Conservation (phyloP, 1,284 basidiomycete genomes). For the Austroboletus sp. region DNA sequence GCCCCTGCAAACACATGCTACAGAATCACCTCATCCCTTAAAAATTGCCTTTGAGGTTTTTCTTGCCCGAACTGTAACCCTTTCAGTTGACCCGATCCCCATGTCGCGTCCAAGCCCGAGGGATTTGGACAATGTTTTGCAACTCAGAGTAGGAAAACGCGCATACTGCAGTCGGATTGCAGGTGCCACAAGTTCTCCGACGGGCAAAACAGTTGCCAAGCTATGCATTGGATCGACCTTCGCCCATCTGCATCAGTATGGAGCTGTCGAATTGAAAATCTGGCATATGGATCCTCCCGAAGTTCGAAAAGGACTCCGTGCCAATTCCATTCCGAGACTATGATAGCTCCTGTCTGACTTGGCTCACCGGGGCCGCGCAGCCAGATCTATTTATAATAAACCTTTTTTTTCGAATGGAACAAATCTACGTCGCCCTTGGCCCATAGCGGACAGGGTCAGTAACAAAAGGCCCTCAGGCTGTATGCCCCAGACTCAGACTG, state of each 20-base stretch:
- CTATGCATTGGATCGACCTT: no score
- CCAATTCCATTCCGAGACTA: not conserved
- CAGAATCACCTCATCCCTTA: no score
- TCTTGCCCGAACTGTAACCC: no score
- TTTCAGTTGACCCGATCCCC: no score
- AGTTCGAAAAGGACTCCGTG: not conserved
- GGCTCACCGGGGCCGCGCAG: not conserved
- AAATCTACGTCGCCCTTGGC: constrained; percentile 17
- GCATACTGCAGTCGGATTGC: no score
- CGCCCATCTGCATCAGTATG: not conserved
- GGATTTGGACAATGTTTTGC: no score
- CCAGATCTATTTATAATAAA: not conserved
- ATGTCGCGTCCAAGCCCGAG: no score
- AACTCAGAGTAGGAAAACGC: no score
- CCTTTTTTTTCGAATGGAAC: not conserved
- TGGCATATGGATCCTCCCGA: not conserved
- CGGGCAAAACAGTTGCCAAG: no score
- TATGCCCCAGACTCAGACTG: constrained; percentile 75
- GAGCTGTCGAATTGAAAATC: not conserved
- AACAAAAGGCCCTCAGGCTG: constrained; percentile 42
- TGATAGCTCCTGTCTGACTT: not conserved
- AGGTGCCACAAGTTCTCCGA: no score
- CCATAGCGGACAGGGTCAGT: constrained; percentile 17
- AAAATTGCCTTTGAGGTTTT: no score
- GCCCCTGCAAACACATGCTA: no score